Base-by-base conservation (phyloP, 257 asterid species). In the Solanum dulcamara region DNA sequence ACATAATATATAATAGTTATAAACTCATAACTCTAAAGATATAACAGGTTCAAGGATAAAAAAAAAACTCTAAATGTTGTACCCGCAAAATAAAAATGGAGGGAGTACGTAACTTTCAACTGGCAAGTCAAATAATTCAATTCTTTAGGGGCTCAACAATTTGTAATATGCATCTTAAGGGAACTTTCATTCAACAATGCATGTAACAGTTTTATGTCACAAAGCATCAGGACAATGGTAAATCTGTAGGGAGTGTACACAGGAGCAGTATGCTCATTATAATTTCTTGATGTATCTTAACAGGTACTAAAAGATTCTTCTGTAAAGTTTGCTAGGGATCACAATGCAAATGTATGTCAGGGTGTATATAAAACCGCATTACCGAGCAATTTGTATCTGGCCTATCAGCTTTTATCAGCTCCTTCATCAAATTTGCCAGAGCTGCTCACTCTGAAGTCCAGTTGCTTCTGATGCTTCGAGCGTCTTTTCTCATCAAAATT, bases 381-480 rank as follows among this genome's bases (percentile, higher is more conserved):
- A 46, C 28, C 64, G 18, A 28, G 18, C 6, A 77, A 28, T 37
- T 33, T 6, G 24, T 37, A 42, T 74, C 22, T 33, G 24, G 30
- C 26, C 86, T 81, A 91, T 91, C 92, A 92, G 85, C 83, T 89
- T 87, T 90, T 92, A 86, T 96, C 99, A 84, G 99, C 99, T 79
- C 99, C 99, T 92, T 96, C 99, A 83, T 96, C 98, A 64, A 96
- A 96, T 46, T 92, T 90, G 85, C 92, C 93, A 15, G 96, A 89
- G 86, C 96, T 92, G 82, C 86, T 72, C 53, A 93, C 97, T 53
- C 94, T 88, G 88, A 95, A 96, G 62, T 96, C 99, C 79, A 96
- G 94, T 85, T 96, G 98, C 89, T 96, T 96, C 88, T 96, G 98
- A 90, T 95, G 98, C 89, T 95, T 96, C 46, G 87, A 83, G 32